Evolutionary conservation across 202 grass and related monocot genomes (phyloP).

Genomic region (Carex arenaria): DNA sequence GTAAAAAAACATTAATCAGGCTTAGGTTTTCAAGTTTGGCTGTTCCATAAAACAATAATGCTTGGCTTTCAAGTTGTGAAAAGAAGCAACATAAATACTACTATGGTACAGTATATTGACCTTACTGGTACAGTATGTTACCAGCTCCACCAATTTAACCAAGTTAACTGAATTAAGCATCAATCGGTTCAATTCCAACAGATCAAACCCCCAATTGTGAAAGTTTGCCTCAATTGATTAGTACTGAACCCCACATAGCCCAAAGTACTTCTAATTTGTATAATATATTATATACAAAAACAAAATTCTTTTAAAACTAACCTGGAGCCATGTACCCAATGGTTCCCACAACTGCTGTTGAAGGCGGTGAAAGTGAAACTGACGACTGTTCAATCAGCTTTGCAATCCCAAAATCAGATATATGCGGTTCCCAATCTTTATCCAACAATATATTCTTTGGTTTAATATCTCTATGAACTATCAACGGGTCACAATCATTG

Average conservation of each 20-base stretch:
- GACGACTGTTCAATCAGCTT: conserved; percentile 49
- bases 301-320: conserved; percentile 23
- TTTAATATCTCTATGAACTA: conserved; percentile 77
- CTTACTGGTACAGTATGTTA: not conserved
- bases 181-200: not conserved
- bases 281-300: not conserved
- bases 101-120: not conserved
- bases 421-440: conserved; percentile 57
- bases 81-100: no score
- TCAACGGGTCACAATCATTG: conserved; percentile 49
- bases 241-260: not conserved
- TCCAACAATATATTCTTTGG: conserved; percentile 77
- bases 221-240: not conserved
- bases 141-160: not conserved
- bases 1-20: not conserved
- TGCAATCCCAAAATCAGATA: conserved; percentile 91
- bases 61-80: no score
- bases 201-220: not conserved
- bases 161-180: not conserved
- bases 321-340: conserved; percentile 81
- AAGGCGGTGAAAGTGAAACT: conserved; percentile 38
- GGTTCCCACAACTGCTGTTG: conserved; percentile 55
- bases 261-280: not conserved
- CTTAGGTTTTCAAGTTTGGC: not conserved
- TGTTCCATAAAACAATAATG: not conserved